These are phyloP conservation scores for Pilatotrama ljubarskyi DNA, from an alignment of 768 basidiomycete genomes.

Conservation along the genomic window DNA sequence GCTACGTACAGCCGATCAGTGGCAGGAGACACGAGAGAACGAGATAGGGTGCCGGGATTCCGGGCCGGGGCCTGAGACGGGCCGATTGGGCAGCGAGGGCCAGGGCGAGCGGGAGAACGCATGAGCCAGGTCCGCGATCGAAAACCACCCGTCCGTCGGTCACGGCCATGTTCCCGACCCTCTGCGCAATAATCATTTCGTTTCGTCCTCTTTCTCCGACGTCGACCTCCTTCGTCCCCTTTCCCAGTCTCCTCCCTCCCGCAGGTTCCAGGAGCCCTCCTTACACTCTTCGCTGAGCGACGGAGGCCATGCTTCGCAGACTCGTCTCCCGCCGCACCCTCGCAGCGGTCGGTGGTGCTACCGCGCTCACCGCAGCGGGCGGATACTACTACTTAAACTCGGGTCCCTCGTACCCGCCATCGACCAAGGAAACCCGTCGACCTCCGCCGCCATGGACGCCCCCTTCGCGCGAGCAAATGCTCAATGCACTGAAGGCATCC, in stretches of 20 bases:
- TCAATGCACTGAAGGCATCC: constrained; percentile 55
- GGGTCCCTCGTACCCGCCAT: constrained; percentile 63
- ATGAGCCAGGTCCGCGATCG: not conserved
- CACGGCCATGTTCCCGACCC: not conserved
- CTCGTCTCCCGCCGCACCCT: constrained; percentile 55
- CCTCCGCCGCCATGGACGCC: constrained; percentile 82
- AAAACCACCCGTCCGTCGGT: not conserved
- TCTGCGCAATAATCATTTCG: not conserved
- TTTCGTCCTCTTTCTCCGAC: not conserved
- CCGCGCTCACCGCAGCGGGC: constrained; percentile 52
- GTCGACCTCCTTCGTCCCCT: not conserved
- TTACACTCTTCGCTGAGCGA: constrained; percentile 17
- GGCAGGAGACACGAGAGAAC: not conserved
- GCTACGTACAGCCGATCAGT: too few species aligned
- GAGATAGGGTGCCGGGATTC: not conserved
- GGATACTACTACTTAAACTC: constrained; percentile 76
- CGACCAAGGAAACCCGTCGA: constrained; percentile 64
- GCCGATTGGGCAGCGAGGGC: not conserved
- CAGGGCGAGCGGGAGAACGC: constrained; percentile 1
- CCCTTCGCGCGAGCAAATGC: constrained; percentile 65
- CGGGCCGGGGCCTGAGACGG: constrained; percentile 6
- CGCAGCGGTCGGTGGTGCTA: constrained; percentile 52
- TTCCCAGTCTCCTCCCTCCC: not conserved
- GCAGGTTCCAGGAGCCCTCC: constrained; percentile 9
- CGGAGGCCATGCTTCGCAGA: constrained; percentile 19